These are phyloP conservation scores for Capsicum baccatum DNA, from an alignment of 257 asterid species.

Conservation along the genomic window DNA sequence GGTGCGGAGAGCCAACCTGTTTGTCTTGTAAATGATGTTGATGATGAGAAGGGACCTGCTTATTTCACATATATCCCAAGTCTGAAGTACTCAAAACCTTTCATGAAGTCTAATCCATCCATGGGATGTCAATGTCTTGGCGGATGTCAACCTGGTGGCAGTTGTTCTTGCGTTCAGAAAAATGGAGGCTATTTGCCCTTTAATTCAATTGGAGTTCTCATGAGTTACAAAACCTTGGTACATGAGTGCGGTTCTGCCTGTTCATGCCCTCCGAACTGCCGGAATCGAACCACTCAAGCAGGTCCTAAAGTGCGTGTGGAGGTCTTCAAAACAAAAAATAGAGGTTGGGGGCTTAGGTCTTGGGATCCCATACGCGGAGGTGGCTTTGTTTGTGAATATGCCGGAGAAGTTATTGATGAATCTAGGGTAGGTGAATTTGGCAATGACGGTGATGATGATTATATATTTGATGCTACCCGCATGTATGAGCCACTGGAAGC, in stretches of 20 bases:
- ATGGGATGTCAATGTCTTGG: conserved; percentile 71
- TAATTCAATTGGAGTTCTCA: conserved; percentile 66
- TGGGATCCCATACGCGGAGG: conserved; percentile 95
- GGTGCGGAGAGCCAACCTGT: conserved; percentile 83
- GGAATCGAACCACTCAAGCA: conserved; percentile 75
- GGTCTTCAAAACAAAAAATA: conserved; percentile 80
- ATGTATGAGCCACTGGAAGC: conserved; percentile 61
- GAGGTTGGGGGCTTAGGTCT: conserved; percentile 98
- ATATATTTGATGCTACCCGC: conserved; percentile 82
- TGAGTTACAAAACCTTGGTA: conserved; percentile 57
- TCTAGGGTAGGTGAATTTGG: conserved; percentile 47
- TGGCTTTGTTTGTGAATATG: conserved; percentile 86
- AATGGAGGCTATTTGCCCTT: conserved; percentile 71
- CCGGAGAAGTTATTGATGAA: conserved; percentile 70
- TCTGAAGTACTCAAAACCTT: conserved; percentile 63
- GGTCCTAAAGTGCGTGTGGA: conserved; percentile 71
- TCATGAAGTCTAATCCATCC: conserved; percentile 46
- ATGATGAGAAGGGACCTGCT: conserved; percentile 85
- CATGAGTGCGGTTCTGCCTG: conserved; percentile 81
- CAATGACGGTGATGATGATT: conserved; percentile 53
- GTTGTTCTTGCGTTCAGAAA: conserved; percentile 67
- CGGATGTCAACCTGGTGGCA: conserved; percentile 88
- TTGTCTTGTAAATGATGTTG: conserved; percentile 83
- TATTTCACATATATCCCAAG: conserved; percentile 74
- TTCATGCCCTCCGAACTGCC: conserved; percentile 74